Evolutionary conservation across 192 early-diverging fungal species (phyloP), one percentile per base, ranked within the genome.

Genomic region (Helicostylum pulchrum): DNA sequence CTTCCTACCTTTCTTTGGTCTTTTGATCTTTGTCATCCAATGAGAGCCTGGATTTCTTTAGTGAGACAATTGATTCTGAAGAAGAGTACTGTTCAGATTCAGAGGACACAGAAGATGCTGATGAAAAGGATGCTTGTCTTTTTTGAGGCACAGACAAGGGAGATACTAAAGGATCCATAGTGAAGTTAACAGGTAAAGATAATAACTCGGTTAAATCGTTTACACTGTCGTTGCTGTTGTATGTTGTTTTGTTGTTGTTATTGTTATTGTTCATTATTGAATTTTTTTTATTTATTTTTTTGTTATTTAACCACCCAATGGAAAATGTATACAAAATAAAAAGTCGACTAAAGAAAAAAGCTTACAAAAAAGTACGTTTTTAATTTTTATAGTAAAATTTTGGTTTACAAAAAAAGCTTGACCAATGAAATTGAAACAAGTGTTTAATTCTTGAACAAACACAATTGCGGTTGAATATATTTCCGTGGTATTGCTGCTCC

Each of bases 281-380:
- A 26, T 26, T 26, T 26, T 26, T 26, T 26, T 26, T 26, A 26
- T n/a, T n/a, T n/a, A n/a, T n/a, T n/a, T n/a, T n/a, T n/a, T n/a
- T n/a, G n/a, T n/a, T n/a, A n/a, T n/a, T 67, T 42, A 59, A 68
- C 68, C 68, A 70, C 68, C 68, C 68, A 70, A 70, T 70, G 68
- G 68, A 70, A 53, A 30, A 62, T 56, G 55, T 59, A 67, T 43
- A 45, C 23, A 19, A 45, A 45, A 44, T 45, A 44, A 44, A 17
- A 20, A 51, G 50, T 64, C 62, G 42, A 64, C 49, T 64, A 44
- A 53, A 64, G 62, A 64, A 53, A 17, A 44, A 21, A 19, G n/a
- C n/a, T n/a, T n/a, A 53, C 43, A 43, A 64, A 23, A 53, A 12
- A 23, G 51, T 4, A 0, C 36, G 36, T 51, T 51, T 44, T 20